Evolutionary conservation across 2,329 filamentous ascomycete species (phyloP), one percentile per base, ranked within the genome.

Genomic region (Trichoderma afroharzianum): DNA sequence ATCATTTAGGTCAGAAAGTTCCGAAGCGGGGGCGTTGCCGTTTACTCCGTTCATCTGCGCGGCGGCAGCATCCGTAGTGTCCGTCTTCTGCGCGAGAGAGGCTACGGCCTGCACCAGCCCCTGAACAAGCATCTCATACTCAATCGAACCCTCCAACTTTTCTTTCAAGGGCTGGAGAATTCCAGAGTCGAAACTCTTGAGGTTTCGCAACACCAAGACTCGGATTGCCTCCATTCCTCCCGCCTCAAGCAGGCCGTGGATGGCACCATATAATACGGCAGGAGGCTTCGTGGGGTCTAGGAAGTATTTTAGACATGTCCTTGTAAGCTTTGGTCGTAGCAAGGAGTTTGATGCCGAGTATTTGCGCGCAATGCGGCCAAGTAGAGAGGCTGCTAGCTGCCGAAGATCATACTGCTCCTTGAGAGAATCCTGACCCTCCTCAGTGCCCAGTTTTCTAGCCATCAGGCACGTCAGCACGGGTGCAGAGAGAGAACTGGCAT

Each of bases 281-380:
- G 94, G 88, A 0, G 94, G 91, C 78, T 95, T 94, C 57, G 91
- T 90, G 0, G 94, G 93, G 77, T 98, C 95, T 33, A 99, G 88
- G 81, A 98, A 95, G 77, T 92, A 91, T 82, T 97, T 97, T 39
- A 98, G 88, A 78, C 94, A 98, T 0, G 95, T 96, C n/a, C 96
- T 89, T 4, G 94, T 95, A 33, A 99, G 91, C 74, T 97, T 93
- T 2, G 95, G 91, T 71, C 94, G 93, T 30, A 98, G 88, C 15
- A 94, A 91, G 57, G 92, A 90, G 71, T 95, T 97, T 5, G 91
- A 92, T 30, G 90, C 87, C 6, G 92, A 90, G 82, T 97, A 98
- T 77, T 95, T 95, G 74, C 87, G 88, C 4, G 93, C 91, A 50
- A 99, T 93, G 43, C 90, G 88, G 36, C 90, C 91, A 18, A 98